Percentiles rank a stretch among this genome's conserved stretches.
Evolutionary conservation across 352 stramenopile species (phyloP).

Genomic region (Globisporangium uncinulatum): DNA sequence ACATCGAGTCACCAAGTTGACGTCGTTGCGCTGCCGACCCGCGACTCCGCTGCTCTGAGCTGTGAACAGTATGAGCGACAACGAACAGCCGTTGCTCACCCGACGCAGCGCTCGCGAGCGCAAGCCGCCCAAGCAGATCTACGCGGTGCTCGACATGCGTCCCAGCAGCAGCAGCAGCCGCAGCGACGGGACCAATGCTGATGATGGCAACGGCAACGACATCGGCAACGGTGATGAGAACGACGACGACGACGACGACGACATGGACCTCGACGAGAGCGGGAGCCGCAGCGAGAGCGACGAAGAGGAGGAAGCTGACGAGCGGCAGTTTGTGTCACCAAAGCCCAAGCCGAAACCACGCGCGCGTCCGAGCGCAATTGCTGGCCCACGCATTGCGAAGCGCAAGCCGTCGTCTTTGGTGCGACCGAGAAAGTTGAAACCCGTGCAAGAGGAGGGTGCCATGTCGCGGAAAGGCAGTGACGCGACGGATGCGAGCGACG

Average conservation of each 20-base stretch:
- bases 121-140: constrained; percentile 61
- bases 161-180: background rate
- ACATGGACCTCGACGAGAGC: constrained; percentile 14
- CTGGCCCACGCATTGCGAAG: constrained; percentile 5
- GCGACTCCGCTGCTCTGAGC: too few relatives aligned
- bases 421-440: constrained; percentile 27
- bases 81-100: constrained; percentile 16
- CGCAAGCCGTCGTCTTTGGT: constrained; percentile 12
- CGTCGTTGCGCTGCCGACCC: background rate
- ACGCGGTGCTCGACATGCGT: constrained; percentile 58
- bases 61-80: constrained; percentile 8
- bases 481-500: constrained; percentile 3
- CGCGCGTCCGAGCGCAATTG: background rate
- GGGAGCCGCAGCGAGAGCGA: constrained; percentile 15
- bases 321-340: constrained; percentile 12
- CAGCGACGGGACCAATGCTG: background rate
- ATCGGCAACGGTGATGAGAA: constrained; percentile 21
- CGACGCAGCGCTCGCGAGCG: constrained; percentile 60
- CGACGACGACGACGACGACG: constrained; percentile 17
- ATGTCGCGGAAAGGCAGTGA: constrained; percentile 8
- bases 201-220: background rate
- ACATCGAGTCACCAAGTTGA: background rate
- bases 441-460: constrained; percentile 13
- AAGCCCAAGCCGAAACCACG: constrained; percentile 8
- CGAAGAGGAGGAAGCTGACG: constrained; percentile 15